Evolutionary conservation across 768 basidiomycete species (phyloP), one percentile per base, ranked within the genome.

Genomic region (Pleurotus tuoliensis): DNA sequence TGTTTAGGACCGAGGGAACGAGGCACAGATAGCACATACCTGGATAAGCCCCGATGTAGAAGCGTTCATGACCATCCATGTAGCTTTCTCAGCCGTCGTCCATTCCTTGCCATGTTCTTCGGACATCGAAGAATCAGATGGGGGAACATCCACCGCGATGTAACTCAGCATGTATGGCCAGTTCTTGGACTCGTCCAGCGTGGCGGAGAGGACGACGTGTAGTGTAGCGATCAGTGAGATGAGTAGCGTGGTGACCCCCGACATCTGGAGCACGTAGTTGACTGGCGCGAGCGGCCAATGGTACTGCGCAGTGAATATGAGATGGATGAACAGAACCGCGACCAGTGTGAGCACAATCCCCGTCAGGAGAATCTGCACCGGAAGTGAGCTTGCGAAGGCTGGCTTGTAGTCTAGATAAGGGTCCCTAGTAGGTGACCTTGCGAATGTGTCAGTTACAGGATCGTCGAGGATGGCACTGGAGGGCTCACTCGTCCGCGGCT

Each of bases 131-230:
- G 45, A 22, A 41, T 58, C 56, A 12, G 41, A 25, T 15, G 84
- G 84, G 4, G 92, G 91, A 0, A 94, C 84, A 58, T 84, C 78
- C 38, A 95, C 83, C 5, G 92, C 86, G 55, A 98, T 79, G 65
- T 97, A 99, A 63, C 87, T 88, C 40, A 98, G 83, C 91, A 97
- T 96, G 70, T 94, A 99, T 0, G 97, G 95, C 94, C 94, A 97
- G 41, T 75, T 73, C 60, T 82, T 76, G 62, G 89, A 92, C 65
- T 89, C 83, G 2, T 73, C 63, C 3, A 81, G 69, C 1, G 86
- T 74, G 0, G 81, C 73, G 1, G 79, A 73, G 5, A 96, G 76
- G 16, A 96, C 79, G 61, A 94, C 81, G 65, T 85, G 82, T 47
- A 95, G 76, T 1, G 89, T 92, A 7, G 91, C 89, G 47, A 86